phyloP scores from a whole-genome alignment of 371 early-diverging fungal species.

The Smittium culicis region DNA sequence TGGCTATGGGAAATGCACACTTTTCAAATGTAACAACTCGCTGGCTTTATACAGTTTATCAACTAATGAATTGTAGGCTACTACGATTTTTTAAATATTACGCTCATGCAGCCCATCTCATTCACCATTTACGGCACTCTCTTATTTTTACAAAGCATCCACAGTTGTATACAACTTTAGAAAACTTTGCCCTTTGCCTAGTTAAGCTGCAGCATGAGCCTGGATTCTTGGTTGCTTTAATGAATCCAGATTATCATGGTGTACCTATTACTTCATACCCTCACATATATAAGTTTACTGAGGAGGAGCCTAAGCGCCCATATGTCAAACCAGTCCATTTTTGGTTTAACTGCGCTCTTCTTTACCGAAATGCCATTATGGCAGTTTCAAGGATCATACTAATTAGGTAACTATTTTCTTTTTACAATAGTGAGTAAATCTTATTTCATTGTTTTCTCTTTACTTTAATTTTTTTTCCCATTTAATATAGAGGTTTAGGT shows the following conservation, averaged over 20 bases:
- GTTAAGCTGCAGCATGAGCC: conserved; percentile 35
- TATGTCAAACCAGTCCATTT: conserved; percentile 26
- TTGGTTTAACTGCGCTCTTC: conserved; percentile 30
- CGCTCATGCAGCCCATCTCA: conserved; percentile 34
- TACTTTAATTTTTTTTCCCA: not conserved
- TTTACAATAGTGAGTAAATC: not conserved
- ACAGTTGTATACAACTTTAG: conserved; percentile 47
- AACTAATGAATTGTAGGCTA: conserved; percentile 57
- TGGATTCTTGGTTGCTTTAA: conserved; percentile 29
- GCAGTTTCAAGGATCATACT: conserved; percentile 27
- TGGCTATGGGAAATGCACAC: conserved; percentile 29
- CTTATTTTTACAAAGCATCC: conserved; percentile 45
- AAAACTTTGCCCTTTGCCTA: conserved; percentile 45
- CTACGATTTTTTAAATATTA: conserved; percentile 39
- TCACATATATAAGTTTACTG: conserved; percentile 1
- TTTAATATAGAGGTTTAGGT: conserved; percentile 21
- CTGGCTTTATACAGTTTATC: conserved; percentile 61
- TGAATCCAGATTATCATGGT: conserved; percentile 31
- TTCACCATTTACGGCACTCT: conserved; percentile 47
- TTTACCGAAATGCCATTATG: conserved; percentile 29
- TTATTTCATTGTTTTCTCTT: not conserved
- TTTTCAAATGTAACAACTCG: conserved; percentile 43
- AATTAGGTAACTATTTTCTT: conserved; percentile 13
- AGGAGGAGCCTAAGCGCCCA: conserved; percentile 1
- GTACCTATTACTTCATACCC: conserved; percentile 26